phyloP scores from a whole-genome alignment of 164 flowering plant genomes.

The grape (Vitis vinifera) region ASM3070453v1 NC_081818.1:5750001-5750500 shows the following conservation, averaged over 20 bases:
- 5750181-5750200: constrained; percentile 65
- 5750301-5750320: constrained; percentile 54
- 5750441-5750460: constrained; percentile 22
- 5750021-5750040: no score
- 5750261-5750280: constrained; percentile 46
- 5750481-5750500: background rate
- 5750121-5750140: background rate
- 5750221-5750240: constrained; percentile 89
- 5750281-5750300: constrained; percentile 52
- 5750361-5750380: constrained; percentile 73
- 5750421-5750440: constrained; percentile 90
- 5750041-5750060: no score
- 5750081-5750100: background rate
- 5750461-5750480: background rate
- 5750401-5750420: constrained; percentile 89
- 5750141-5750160: background rate
- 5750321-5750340: constrained; percentile 80
- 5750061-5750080: background rate
- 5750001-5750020: no score
- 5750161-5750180: background rate
- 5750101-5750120: background rate
- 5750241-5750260: constrained; percentile 55
- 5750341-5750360: constrained; percentile 71
- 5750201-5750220: constrained; percentile 94
- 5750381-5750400: constrained; percentile 64